Conservation (phyloP, 306 rosid genomes). For the Vigna trinervia region DNA sequence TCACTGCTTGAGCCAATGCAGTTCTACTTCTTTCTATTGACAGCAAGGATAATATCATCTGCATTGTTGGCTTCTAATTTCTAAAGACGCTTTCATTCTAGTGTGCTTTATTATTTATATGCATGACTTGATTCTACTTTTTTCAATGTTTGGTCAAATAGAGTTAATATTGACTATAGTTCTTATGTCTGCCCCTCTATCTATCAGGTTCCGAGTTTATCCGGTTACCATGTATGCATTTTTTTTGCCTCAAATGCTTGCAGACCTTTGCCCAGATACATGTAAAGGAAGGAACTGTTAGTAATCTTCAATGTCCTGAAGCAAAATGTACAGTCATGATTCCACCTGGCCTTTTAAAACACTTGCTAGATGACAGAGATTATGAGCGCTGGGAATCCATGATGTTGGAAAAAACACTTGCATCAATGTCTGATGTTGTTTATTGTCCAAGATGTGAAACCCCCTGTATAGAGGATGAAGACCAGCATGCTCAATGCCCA, state of each 20-base stretch:
- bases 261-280: constrained; percentile 75
- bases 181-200: constrained; percentile 35
- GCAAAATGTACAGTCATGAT: constrained; percentile 72
- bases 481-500: constrained; percentile 86
- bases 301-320: constrained; percentile 75
- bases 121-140: constrained; percentile 15
- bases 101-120: constrained; percentile 1
- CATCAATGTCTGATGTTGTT: constrained; percentile 79
- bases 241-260: constrained; percentile 87
- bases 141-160: constrained; percentile 24
- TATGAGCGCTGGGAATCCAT: constrained; percentile 87
- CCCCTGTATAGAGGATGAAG: constrained; percentile 87
- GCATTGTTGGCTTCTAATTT: constrained; percentile 22
- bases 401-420: constrained; percentile 73
- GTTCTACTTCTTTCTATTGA: constrained; percentile 4
- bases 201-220: constrained; percentile 70
- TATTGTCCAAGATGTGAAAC: constrained; percentile 92
- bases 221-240: constrained; percentile 79
- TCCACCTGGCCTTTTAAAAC: constrained; percentile 78
- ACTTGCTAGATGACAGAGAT: constrained; percentile 69
- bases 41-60: constrained; percentile 38
- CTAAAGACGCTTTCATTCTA: constrained; percentile 13
- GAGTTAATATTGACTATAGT: constrained; percentile 32
- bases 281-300: constrained; percentile 81
- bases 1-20: constrained; percentile 1